Conservation (phyloP, 805 yeast species). For the Peterozyma xylosa region DNA sequence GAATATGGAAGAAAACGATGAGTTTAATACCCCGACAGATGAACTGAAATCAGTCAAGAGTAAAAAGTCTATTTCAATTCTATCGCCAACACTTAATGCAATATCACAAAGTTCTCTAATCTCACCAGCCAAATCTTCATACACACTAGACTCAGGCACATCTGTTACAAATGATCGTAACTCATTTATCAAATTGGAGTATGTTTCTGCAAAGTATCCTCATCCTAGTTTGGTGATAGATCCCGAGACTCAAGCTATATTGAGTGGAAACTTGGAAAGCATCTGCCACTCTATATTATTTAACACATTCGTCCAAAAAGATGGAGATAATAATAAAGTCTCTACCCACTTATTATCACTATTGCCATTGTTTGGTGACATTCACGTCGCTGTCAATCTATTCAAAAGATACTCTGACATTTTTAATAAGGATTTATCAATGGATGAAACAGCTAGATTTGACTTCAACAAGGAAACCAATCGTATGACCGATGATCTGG, state of each 20-base stretch:
- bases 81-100: slow-evolving; percentile 1
- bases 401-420: slow-evolving; percentile 26
- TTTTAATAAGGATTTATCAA: slow-evolving; percentile 10
- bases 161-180: neutral
- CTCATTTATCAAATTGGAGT: slow-evolving; percentile 12
- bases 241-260: slow-evolving; percentile 30
- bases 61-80: slow-evolving; percentile 1
- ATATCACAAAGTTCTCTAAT: neutral
- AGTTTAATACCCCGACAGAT: neutral
- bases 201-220: slow-evolving; percentile 38
- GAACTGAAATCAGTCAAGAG: slow-evolving; percentile 3
- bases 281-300: slow-evolving; percentile 69
- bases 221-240: slow-evolving; percentile 58
- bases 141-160: neutral
- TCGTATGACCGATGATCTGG: neutral
- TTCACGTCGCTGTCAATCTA: slow-evolving; percentile 32
- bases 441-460: slow-evolving; percentile 10
- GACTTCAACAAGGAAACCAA: slow-evolving; percentile 1
- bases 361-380: slow-evolving; percentile 49
- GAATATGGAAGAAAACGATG: neutral
- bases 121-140: slow-evolving; percentile 2
- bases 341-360: slow-evolving; percentile 37
- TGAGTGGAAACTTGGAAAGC: slow-evolving; percentile 60
- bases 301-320: slow-evolving; percentile 28
- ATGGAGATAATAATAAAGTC: slow-evolving; percentile 16